Base-by-base conservation (phyloP, 768 basidiomycete genomes). In the Pisolithus marmoratus region DNA sequence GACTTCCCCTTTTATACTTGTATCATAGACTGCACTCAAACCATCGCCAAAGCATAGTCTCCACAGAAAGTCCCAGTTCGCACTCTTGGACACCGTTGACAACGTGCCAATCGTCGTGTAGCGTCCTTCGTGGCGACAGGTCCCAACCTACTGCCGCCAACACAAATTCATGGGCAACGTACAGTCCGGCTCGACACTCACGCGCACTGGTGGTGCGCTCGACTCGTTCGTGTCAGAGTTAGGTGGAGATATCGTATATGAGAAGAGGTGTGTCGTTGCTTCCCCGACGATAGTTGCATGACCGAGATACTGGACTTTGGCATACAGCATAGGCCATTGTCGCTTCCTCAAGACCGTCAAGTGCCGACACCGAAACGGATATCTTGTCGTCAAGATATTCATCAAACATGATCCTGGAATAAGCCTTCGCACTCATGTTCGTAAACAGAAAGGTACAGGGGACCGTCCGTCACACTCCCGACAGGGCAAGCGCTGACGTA, bases 191-290 rank as follows among this genome's bases (percentile, higher is more conserved):
- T 82, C 82, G 11, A 77, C 82, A 5, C 71, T 89, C 56, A 84
- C 85, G 50, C 81, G 88, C 53, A 83, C 85, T 1, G 82, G 79
- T 6, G 87, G 85, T 26, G 90, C 92, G 14, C 74, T 95, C 54
- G 94, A 96, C 69, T 92, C 90, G 2, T 94, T 90, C 63, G 85
- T 99, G 14, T 78, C 85, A 2, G 95, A 99, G 64, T 78, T 98
- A 22, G 87, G 88, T 11, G 78, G 78, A 3, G 94, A 96, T 64
- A 76, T 96, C 19, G 77, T 88, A 2, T 97, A 96, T 62, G 95
- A 98, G 64, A 87, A 90, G 75, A 91, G 87, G 95, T 93, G 48
- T 48, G 78, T 60, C 19, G 7, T 11, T 24, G 12, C n/a, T 9
- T 34, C 19, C 17, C 26, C 43, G 22, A 23, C 43, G 15, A 8